Evolutionary conservation across 495 filamentous ascomycete species (phyloP).

Genomic region (Xylaria nigripes): DNA sequence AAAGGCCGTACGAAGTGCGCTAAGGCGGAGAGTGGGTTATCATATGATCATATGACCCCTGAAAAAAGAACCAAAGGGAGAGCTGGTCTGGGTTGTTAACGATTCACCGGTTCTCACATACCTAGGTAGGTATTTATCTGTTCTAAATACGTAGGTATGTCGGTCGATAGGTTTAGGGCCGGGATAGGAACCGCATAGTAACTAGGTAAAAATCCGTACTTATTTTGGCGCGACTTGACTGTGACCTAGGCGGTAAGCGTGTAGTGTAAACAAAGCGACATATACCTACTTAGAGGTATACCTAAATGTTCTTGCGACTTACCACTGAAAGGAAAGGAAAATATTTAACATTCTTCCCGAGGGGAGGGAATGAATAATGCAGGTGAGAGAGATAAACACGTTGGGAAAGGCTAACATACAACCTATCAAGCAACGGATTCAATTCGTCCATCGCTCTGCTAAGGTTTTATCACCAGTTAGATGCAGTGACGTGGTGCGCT

Average conservation of each 20-base stretch:
- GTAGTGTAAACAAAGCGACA: no score
- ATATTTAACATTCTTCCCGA: no score
- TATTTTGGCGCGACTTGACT: no score
- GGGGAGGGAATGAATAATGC: neutral
- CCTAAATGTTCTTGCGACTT: no score
- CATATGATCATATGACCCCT: neutral
- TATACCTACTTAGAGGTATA: no score
- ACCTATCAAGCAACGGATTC: neutral
- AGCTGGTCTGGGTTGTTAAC: neutral
- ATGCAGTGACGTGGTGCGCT: constrained; percentile 8
- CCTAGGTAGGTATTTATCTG: neutral
- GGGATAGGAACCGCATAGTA: neutral
- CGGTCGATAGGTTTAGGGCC: neutral
- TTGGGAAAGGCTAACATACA: neutral
- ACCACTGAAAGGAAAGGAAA: no score
- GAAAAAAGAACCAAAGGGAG: neutral
- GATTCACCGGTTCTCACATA: neutral
- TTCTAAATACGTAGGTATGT: neutral
- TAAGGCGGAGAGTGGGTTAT: neutral
- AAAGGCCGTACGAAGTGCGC: neutral
- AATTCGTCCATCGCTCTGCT: neutral
- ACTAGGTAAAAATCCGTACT: no score
- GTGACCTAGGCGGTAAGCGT: no score
- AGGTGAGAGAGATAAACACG: neutral
- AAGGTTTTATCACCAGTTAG: neutral